These are phyloP conservation scores for Torulaspora franciscae DNA, from an alignment of 805 yeast species.

Conservation along the genomic window DNA sequence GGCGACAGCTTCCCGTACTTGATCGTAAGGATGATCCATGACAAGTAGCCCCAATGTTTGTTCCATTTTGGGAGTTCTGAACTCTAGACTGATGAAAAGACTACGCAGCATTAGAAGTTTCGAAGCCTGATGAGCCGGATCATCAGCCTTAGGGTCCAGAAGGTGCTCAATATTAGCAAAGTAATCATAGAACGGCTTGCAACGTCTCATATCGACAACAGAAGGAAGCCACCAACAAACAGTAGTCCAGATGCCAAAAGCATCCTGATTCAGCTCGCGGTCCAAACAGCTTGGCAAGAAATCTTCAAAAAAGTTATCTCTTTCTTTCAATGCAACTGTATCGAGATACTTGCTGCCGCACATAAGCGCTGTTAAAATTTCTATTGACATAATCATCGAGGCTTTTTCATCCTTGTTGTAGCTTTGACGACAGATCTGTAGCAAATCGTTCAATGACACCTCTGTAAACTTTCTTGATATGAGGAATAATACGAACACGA, in stretches of 20 bases:
- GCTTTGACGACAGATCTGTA: constrained; percentile 44
- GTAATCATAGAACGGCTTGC: constrained; percentile 45
- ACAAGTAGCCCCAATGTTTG: constrained; percentile 40
- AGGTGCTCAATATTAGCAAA: constrained; percentile 42
- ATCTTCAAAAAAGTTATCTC: constrained; percentile 45
- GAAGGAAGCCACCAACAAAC: constrained; percentile 70
- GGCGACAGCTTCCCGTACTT: constrained; percentile 66
- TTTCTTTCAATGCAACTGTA: constrained; percentile 29
- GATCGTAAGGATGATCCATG: constrained; percentile 61
- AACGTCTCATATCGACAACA: constrained; percentile 62
- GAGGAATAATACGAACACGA: constrained; percentile 47
- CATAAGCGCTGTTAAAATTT: constrained; percentile 61
- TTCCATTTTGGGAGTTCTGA: constrained; percentile 52
- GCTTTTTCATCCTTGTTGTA: constrained; percentile 68
- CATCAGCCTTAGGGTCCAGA: constrained; percentile 47
- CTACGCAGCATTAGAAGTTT: constrained; percentile 49
- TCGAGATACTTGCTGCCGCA: constrained; percentile 44
- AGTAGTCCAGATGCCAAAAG: constrained; percentile 66
- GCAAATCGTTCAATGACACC: constrained; percentile 47
- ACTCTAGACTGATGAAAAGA: constrained; percentile 45
- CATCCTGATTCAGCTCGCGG: constrained; percentile 67
- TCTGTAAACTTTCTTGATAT: constrained; percentile 40
- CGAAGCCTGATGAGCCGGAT: constrained; percentile 62
- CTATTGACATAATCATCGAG: constrained; percentile 69
- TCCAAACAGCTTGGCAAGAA: constrained; percentile 47